Conservation (phyloP, 768 basidiomycete species). For the Melanogaster broomeanus region DNA sequence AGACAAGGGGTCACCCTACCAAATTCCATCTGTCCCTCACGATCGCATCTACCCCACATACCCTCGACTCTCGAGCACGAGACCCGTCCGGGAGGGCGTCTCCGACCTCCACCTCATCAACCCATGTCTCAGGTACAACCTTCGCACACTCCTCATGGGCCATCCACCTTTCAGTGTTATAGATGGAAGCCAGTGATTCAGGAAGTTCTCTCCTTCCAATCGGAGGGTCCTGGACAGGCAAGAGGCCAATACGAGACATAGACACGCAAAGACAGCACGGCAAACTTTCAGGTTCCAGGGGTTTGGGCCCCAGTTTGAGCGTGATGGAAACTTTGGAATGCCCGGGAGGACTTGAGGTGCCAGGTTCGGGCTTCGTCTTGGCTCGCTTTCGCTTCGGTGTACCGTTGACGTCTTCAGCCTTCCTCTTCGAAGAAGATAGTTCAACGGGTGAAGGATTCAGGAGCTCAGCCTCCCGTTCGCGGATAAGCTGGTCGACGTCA, state of each 20-base stretch:
- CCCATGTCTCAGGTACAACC: conserved; percentile 90
- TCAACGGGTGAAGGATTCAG: conserved; percentile 5
- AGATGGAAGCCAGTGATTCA: conserved; percentile 32
- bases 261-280: conserved; percentile 75
- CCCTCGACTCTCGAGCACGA: conserved; percentile 46
- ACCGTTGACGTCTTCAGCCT: conserved; percentile 33
- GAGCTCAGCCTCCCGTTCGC: conserved; percentile 58
- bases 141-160: conserved; percentile 82
- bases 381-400: conserved; percentile 27
- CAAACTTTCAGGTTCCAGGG: conserved; percentile 53
- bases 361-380: conserved; percentile 9
- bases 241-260: conserved; percentile 49
- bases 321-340: conserved; percentile 52
- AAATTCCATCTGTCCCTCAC: conserved; percentile 92
- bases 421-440: conserved; percentile 39
- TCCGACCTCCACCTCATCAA: conserved; percentile 62
- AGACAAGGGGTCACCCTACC: conserved; percentile 47
- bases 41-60: conserved; percentile 87
- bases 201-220: conserved; percentile 51
- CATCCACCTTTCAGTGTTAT: conserved; percentile 51
- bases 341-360: conserved; percentile 10
- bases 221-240: conserved; percentile 72
- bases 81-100: conserved; percentile 33
- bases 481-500: conserved; percentile 85
- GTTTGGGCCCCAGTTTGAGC: conserved; percentile 67